Conservation (phyloP, 176 grass and related monocot genomes). For the Oryza australiensis region DNA sequence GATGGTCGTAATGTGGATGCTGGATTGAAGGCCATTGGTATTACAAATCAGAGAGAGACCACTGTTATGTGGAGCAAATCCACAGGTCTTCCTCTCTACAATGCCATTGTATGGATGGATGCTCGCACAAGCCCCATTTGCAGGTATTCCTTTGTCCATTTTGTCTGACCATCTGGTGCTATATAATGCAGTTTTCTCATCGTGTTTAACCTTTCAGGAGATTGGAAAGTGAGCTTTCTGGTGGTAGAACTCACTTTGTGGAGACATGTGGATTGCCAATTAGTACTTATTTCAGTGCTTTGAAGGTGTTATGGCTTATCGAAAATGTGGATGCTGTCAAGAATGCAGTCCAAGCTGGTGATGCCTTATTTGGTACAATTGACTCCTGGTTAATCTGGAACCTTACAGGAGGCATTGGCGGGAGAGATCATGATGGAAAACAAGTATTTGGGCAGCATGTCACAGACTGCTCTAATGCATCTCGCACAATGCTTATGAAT, state of each 20-base stretch:
- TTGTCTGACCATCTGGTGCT: background rate
- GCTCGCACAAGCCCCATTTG: slow-evolving; percentile 85
- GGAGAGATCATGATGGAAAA: slow-evolving; percentile 37
- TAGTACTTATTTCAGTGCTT: slow-evolving; percentile 94
- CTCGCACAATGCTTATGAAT: slow-evolving; percentile 98
- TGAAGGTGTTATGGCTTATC: slow-evolving; percentile 85
- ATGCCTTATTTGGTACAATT: slow-evolving; percentile 85
- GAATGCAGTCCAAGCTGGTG: slow-evolving; percentile 54
- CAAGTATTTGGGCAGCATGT: slow-evolving; percentile 58
- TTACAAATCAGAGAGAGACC: slow-evolving; percentile 97
- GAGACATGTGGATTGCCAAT: slow-evolving; percentile 75
- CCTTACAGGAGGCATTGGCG: slow-evolving; percentile 63
- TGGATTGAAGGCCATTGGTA: slow-evolving; percentile 72
- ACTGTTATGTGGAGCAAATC: slow-evolving; percentile 93
- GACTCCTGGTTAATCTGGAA: slow-evolving; percentile 99
- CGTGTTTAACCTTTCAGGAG: slow-evolving; percentile 45
- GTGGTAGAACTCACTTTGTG: slow-evolving; percentile 80
- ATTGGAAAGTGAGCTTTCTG: slow-evolving; percentile 71
- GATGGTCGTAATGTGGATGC: slow-evolving; percentile 50
- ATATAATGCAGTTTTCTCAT: background rate
- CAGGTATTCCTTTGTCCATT: slow-evolving; percentile 40
- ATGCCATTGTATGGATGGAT: slow-evolving; percentile 99
- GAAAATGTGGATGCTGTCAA: slow-evolving; percentile 84
- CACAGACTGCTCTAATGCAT: slow-evolving; percentile 90
- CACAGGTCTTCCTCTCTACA: slow-evolving; percentile 79